Conservation (phyloP, 2,329 filamentous ascomycete species). For the Trichoderma harzianum region DNA sequence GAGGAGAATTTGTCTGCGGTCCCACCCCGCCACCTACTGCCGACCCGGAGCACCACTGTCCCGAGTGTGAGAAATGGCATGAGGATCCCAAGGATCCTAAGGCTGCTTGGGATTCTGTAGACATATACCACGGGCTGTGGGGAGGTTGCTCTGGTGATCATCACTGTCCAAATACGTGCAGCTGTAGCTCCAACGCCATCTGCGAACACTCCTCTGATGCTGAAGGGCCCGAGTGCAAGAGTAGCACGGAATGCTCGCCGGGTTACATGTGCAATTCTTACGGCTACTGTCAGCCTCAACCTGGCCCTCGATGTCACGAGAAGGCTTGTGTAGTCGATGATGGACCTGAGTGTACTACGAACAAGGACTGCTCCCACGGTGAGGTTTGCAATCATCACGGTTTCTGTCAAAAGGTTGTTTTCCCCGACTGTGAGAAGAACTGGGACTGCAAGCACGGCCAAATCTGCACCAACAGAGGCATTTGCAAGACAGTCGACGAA, state of each 20-base stretch:
- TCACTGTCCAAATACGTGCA: background rate
- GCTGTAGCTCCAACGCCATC: constrained; percentile 2
- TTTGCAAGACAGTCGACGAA: background rate
- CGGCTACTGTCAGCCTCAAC: background rate
- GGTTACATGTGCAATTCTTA: constrained; percentile 6
- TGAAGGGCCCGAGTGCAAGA: background rate
- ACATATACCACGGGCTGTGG: background rate
- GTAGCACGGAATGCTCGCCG: background rate
- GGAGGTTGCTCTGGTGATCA: background rate
- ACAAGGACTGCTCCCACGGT: constrained; percentile 9
- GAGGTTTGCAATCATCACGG: constrained; percentile 1
- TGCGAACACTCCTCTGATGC: background rate
- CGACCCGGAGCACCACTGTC: background rate
- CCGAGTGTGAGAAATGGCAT: background rate
- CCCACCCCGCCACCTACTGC: background rate
- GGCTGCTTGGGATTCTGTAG: background rate
- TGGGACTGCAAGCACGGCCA: constrained; percentile 5
- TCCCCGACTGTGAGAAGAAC: constrained; percentile 13
- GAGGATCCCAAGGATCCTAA: background rate
- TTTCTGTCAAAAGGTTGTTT: constrained; percentile 11
- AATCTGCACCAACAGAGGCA: background rate
- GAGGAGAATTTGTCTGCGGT: background rate
- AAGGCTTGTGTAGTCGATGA: background rate
- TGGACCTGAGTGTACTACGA: background rate
- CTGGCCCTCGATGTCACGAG: background rate